These are phyloP conservation scores for Solanum clarkiae DNA, from an alignment of 257 asterid genomes.

Conservation along the genomic window DNA sequence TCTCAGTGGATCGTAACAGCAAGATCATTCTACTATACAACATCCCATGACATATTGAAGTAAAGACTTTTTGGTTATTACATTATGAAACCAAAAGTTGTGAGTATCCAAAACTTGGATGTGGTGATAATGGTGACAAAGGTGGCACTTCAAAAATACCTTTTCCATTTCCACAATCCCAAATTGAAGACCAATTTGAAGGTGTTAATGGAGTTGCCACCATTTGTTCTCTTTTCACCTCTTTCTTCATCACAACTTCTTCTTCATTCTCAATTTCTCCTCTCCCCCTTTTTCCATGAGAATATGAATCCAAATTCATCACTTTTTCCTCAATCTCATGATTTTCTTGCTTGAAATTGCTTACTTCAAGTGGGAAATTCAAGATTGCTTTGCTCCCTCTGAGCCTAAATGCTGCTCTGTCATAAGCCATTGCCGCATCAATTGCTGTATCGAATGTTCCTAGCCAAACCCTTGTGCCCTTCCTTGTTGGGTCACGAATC, in stretches of 20 bases:
- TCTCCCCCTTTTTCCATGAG: constrained; percentile 43
- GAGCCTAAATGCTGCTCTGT: constrained; percentile 28
- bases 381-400: constrained; percentile 36
- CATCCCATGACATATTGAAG: not conserved
- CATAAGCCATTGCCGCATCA: constrained; percentile 35
- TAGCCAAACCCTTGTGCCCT: constrained; percentile 32
- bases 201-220: constrained; percentile 69
- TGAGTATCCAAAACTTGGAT: not conserved
- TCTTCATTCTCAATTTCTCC: constrained; percentile 2
- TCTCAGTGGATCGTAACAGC: not conserved
- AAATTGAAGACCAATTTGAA: constrained; percentile 75
- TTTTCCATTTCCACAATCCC: constrained; percentile 55
- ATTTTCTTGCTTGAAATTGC: constrained; percentile 8
- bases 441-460: constrained; percentile 31
- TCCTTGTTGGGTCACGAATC: constrained; percentile 27
- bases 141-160: constrained; percentile 82
- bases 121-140: constrained; percentile 41
- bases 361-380: constrained; percentile 64
- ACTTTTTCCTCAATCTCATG: not conserved
- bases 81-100: constrained; percentile 9
- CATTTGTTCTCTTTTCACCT: constrained; percentile 26
- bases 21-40: not conserved
- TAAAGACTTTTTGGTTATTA: not conserved
- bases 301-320: not conserved
- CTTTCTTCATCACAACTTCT: constrained; percentile 21